A percentile compares a stretch with the other conserved stretches of the same genome.
Evolutionary conservation across 441 rosid species (phyloP).

Genomic region (Aquilaria agallochum): DNA sequence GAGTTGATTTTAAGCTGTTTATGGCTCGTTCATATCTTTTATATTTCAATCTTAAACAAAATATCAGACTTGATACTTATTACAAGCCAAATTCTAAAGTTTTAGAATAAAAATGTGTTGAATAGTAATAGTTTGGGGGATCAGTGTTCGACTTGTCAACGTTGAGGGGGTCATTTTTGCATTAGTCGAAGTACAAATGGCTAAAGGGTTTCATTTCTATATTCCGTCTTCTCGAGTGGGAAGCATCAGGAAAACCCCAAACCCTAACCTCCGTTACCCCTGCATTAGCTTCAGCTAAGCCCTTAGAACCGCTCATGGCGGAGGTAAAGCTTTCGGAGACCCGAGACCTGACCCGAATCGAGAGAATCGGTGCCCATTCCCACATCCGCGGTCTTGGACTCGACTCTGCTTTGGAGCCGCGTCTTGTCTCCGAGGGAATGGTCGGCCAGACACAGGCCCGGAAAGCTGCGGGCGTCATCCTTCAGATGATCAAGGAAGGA

Average conservation of each 20-base stretch:
- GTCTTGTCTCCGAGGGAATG: constrained; percentile 72
- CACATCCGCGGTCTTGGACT: constrained; percentile 89
- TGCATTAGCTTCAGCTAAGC: neutral
- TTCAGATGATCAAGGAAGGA: constrained; percentile 86
- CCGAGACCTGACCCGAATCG: constrained; percentile 84
- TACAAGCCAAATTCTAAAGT: too few species aligned
- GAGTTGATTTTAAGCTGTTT: too few species aligned
- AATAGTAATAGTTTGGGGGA: too few species aligned
- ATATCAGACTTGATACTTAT: too few species aligned
- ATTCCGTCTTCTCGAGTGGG: too few species aligned
- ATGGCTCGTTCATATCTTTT: too few species aligned
- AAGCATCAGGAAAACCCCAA: constrained; percentile 26
- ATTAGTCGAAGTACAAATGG: too few species aligned
- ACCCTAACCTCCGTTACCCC: constrained; percentile 6
- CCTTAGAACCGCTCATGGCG: constrained; percentile 38
- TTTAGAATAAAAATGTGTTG: too few species aligned
- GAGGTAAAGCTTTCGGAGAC: constrained; percentile 71
- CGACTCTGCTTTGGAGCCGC: constrained; percentile 79
- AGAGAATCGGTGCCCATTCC: constrained; percentile 90
- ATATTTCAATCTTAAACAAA: too few species aligned
- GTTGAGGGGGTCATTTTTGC: too few species aligned
- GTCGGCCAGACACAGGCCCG: constrained; percentile 82
- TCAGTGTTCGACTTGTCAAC: too few species aligned
- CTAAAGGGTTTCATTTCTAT: too few species aligned
- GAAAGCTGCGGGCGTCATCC: constrained; percentile 89